Percentiles rank a stretch among this genome's conserved stretches.
These are phyloP conservation scores for Candida sojae DNA, from an alignment of 1,139 yeast genomes.

Conservation along the genomic window DNA sequence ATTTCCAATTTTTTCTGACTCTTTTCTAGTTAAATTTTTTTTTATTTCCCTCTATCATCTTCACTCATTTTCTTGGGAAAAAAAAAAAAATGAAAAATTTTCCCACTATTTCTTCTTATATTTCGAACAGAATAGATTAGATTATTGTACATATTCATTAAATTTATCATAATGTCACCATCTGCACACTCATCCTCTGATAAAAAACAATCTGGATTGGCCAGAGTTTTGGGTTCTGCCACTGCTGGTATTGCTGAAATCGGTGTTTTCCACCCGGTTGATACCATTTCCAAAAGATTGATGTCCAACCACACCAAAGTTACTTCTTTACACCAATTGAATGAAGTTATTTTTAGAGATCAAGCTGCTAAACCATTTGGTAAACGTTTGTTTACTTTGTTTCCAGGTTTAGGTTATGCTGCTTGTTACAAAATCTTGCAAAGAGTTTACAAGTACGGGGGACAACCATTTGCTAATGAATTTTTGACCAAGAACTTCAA, in stretches of 20 bases:
- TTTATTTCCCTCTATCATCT: background rate
- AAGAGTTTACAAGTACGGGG: slow-evolving; percentile 98
- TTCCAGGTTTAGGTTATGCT: slow-evolving; percentile 98
- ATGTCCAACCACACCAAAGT: slow-evolving; percentile 91
- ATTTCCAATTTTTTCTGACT: background rate
- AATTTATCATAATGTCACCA: slow-evolving; percentile 45
- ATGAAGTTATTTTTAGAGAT: slow-evolving; percentile 83
- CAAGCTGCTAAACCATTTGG: slow-evolving; percentile 73
- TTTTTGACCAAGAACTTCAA: slow-evolving; percentile 77
- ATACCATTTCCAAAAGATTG: slow-evolving; percentile 94
- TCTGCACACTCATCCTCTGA: slow-evolving; percentile 47
- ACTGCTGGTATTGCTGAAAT: slow-evolving; percentile 97
- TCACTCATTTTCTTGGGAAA: too few species aligned
- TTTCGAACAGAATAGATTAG: background rate
- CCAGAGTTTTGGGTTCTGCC: slow-evolving; percentile 95
- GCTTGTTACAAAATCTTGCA: slow-evolving; percentile 96
- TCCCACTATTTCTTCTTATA: too few species aligned
- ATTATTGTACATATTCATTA: background rate
- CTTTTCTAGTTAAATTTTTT: background rate
- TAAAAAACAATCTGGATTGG: slow-evolving; percentile 84
- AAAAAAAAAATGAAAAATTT: background rate
- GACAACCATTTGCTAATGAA: slow-evolving; percentile 98
- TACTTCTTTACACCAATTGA: slow-evolving; percentile 63
- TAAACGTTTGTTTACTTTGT: slow-evolving; percentile 75
- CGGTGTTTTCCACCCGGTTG: slow-evolving; percentile 98